Base-by-base conservation (phyloP, 129 eudicot genomes). In the Centrapalus pauciflorus region DNA sequence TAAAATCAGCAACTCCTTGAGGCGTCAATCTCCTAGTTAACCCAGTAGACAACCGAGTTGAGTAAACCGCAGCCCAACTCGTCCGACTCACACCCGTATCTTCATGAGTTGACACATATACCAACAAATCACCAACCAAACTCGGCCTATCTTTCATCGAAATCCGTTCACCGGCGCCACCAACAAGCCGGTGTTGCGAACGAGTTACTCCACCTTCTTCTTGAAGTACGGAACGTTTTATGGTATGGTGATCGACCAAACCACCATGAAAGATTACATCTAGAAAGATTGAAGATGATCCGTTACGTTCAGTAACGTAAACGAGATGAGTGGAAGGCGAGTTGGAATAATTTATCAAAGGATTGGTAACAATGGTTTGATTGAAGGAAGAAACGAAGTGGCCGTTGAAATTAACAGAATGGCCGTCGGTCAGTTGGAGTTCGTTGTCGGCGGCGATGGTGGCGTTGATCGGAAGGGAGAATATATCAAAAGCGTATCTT, bases 31-130 rank as follows among this genome's bases (percentile, higher is more conserved):
- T 62, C 37, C 74, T 77, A 49, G 91, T 92, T 75, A 70, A 62
- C 73, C 87, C 85, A 55, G 90, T 81, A 4, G 58, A 30, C 12
- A 88, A 33, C 65, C 73, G 79, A 57, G 98, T 92, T 72, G 95
- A 88, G 75, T 92, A 92, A 24, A 88, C 94, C 41, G 96, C 91
- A 11, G 89, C 83, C 98, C 98, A 92, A 71, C 98, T 92, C 79
- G 82, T 59, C 67, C 98, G 76, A 5, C 79, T 70, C 77, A 68
- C 86, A 7, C 95, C 91, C 70, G 95, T 48, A 50, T 88, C 73
- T 63, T 92, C 87, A 34, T 81, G 95, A 49, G 96, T 92, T 72
- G 96, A 88, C 17, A 88, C 95, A 61, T 92, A 85, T 21, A 92
- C 51, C 77, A 92, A 64, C 1, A n/a, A 24, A 12, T 79, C 86